Conservation (phyloP, 2,329 filamentous ascomycete genomes). For the Pseudogymnoascus sp. region DNA sequence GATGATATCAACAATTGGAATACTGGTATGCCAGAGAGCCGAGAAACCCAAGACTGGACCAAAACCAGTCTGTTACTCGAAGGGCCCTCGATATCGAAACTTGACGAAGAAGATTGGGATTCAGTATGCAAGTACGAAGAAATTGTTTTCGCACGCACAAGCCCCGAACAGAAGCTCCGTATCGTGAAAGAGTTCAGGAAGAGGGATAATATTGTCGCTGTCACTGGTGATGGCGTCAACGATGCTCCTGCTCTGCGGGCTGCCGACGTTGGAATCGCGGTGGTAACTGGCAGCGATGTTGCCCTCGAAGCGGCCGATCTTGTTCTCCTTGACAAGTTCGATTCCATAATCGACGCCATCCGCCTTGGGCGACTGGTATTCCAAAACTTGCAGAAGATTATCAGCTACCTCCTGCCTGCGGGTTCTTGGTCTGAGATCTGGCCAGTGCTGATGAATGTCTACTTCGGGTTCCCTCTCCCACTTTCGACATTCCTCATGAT, state of each 20-base stretch:
- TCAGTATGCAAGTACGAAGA: conserved; percentile 44
- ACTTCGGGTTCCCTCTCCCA: conserved; percentile 46
- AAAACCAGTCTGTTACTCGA: conserved; percentile 17
- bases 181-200: conserved; percentile 35
- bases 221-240: conserved; percentile 42
- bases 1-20: conserved; percentile 23
- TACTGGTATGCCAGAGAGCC: background rate
- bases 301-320: conserved; percentile 57
- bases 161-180: conserved; percentile 36
- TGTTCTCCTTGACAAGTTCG: conserved; percentile 61
- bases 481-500: conserved; percentile 50
- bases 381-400: conserved; percentile 68
- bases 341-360: conserved; percentile 64
- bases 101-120: conserved; percentile 37
- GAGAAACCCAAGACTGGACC: background rate
- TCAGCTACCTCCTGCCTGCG: conserved; percentile 48
- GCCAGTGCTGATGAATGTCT: conserved; percentile 50
- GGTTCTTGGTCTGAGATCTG: conserved; percentile 51
- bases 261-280: conserved; percentile 53
- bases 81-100: conserved; percentile 18
- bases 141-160: conserved; percentile 38
- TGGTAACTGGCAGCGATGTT: conserved; percentile 52
- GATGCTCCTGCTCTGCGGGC: conserved; percentile 48
- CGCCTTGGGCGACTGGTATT: conserved; percentile 70
- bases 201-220: conserved; percentile 35